Base-by-base conservation (phyloP, 2,329 filamentous ascomycete genomes). In the Colletotrichum cereale region DNA sequence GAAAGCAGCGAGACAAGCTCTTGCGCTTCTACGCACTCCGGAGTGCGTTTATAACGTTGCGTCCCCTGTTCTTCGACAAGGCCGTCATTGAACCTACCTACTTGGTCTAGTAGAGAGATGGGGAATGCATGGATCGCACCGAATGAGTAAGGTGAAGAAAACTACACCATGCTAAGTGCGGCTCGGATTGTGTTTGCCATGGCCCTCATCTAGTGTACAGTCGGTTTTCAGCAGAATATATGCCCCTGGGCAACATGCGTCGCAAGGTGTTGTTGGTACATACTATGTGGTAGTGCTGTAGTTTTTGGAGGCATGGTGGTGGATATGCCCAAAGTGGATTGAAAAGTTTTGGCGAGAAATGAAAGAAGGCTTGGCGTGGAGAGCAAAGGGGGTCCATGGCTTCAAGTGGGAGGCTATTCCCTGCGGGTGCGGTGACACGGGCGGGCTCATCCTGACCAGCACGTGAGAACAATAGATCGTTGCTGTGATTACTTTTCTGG, bases 1-100 rank as follows among this genome's bases (percentile, higher is more conserved):
- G 52, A 52, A 68, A 38, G 57, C 68, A 53, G 68, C 44, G 65
- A 71, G 68, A 71, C 65, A 71, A 57, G 58, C 44, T 62, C 31
- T n/a, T 38, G 58, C 44, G 12, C 42, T 62, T 24, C 44, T 57
- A 36, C 40, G 31, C 31, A 67, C 55, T 55, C 62, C 34, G 53
- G 34, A 62, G 56, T 50, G 34, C 57, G 52, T 21, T 42, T n/a
- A 34, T 48, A n/a, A 44, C 16, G 26, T 16, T n/a, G 18, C 36
- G 24, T 31, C 48, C 47, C 47, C 34, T 53, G 24, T 29, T 36
- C 26, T 4, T 36, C 31, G 44, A 26, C 6, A 48, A 26, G 42
- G 16, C 31, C 42, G 24, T 44, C 58, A 38, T 31, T 2, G 44
- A 31, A 24, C 24, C 29, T 5, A 44, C 10, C 16, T 16, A 1